Evolutionary conservation across 129 eudicot genomes (phyloP).

Genomic region (Saussurea involucrata): DNA sequence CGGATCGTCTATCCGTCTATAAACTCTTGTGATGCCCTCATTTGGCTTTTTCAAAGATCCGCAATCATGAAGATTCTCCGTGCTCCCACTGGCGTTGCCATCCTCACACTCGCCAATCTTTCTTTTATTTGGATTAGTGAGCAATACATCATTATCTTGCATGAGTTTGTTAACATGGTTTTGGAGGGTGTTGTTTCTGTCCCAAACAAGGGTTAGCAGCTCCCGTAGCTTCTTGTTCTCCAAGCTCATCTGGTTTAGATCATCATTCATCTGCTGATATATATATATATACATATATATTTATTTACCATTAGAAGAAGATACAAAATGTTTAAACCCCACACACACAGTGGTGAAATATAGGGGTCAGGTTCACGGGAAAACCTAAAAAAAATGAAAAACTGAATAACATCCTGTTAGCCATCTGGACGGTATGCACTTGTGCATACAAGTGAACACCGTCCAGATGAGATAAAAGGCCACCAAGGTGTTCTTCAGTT

Average conservation of each 20-base stretch:
- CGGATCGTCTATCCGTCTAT: constrained; percentile 14
- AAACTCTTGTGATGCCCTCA: constrained; percentile 10
- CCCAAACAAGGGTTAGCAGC: background rate
- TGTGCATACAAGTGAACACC: too few species aligned
- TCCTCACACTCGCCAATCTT: background rate
- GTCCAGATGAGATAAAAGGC: too few species aligned
- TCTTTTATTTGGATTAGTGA: background rate
- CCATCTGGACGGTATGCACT: too few species aligned
- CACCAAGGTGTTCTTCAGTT: too few species aligned
- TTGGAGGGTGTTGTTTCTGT: background rate
- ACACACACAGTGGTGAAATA: background rate
- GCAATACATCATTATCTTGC: background rate
- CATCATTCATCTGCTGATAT: constrained; percentile 5
- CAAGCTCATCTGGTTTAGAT: constrained; percentile 3
- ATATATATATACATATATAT: too few species aligned
- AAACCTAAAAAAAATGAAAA: too few species aligned
- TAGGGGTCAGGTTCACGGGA: too few species aligned
- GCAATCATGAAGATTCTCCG: background rate
- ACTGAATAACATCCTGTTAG: too few species aligned
- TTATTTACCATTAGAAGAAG: background rate
- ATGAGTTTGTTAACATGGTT: constrained; percentile 2
- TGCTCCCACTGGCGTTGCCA: constrained; percentile 2
- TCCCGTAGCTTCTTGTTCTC: constrained; percentile 12
- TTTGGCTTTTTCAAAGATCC: constrained; percentile 1
- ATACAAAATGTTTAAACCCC: background rate